Conservation (phyloP, 73 alveolate species). For the Stentor coeruleus region DNA sequence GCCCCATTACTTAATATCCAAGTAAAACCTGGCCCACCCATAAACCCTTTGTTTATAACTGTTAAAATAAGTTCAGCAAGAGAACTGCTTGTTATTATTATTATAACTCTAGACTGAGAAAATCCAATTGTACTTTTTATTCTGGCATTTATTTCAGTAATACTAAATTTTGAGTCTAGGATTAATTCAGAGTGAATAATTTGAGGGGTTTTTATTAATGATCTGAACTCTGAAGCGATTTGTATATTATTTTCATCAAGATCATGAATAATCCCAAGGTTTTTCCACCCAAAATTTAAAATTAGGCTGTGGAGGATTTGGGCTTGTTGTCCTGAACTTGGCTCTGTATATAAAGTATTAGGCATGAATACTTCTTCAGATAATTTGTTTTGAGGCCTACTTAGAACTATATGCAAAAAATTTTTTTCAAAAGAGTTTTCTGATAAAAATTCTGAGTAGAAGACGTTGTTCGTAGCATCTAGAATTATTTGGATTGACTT, state of each 20-base stretch:
- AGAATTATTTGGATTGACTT: too few species aligned
- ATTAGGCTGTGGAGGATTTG: neutral
- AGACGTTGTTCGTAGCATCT: too few species aligned
- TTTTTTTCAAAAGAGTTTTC: too few species aligned
- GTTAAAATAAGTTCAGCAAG: neutral
- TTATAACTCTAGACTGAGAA: constrained; percentile 9
- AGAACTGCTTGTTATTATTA: neutral
- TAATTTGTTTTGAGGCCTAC: too few species aligned
- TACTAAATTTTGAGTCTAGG: neutral
- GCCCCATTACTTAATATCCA: constrained; percentile 15
- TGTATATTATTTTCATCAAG: neutral
- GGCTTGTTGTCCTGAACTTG: too few species aligned
- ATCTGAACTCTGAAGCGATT: neutral
- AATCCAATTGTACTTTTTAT: neutral
- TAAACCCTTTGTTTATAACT: neutral
- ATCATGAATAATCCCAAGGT: constrained; percentile 1
- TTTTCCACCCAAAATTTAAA: neutral
- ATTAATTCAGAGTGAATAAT: neutral
- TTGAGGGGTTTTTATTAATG: neutral
- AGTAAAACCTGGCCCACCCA: constrained; percentile 27
- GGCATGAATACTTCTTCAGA: too few species aligned
- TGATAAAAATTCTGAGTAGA: too few species aligned
- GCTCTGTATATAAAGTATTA: too few species aligned
- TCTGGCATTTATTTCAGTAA: neutral
- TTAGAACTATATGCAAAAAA: too few species aligned